Base-by-base conservation (phyloP, 2,329 filamentous ascomycete genomes). In the Xylariaceae sp. region DNA sequence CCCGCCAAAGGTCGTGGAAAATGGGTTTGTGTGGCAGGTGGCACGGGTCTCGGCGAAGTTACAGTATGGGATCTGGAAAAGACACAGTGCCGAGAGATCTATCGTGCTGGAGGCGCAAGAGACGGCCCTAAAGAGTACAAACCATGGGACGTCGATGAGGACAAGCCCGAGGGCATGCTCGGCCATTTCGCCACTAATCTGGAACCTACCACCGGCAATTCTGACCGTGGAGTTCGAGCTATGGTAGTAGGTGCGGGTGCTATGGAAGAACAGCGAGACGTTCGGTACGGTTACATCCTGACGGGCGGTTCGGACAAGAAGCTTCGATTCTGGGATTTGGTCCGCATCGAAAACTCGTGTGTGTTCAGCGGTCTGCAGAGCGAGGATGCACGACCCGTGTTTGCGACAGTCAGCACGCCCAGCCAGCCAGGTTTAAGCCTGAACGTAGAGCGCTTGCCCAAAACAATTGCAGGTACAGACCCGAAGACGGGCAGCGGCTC, bases 21-120 rank as follows among this genome's bases (percentile, higher is more conserved):
- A 69, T 93, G 91, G 83, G 83, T 97, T 1, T 95, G 92, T 69
- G 88, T 97, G 7, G 88, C 92, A 2, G 92, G 93, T 13, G 92
- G 93, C 7, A 95, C 89, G 6, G 89, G 86, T 3, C 86, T 90
- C 57, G 91, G 91, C 13, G 94, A 99, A 68, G 84, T 99, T 26
- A 95, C 91, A 0, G 89, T 96, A 1, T 99, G 94, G 94, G 94
- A 97, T 67, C 79, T 97, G 13, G 93, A 97, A 69, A 95, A 93
- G 73, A 85, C 86, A 6, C 82, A 89, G 39, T 99, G 94, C 67
- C 84, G 91, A 54, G 92, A 97, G 70, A 87, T 97, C 1, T 96
- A 96, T 70, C 86, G 91, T 74, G 88, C 70, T 70, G 81, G 85
- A 1, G 82, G 83, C 21, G 78, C 75, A 45, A 82, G 84, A 72